Base-by-base conservation (phyloP, 306 rosid species). In the Malus domestica region DNA sequence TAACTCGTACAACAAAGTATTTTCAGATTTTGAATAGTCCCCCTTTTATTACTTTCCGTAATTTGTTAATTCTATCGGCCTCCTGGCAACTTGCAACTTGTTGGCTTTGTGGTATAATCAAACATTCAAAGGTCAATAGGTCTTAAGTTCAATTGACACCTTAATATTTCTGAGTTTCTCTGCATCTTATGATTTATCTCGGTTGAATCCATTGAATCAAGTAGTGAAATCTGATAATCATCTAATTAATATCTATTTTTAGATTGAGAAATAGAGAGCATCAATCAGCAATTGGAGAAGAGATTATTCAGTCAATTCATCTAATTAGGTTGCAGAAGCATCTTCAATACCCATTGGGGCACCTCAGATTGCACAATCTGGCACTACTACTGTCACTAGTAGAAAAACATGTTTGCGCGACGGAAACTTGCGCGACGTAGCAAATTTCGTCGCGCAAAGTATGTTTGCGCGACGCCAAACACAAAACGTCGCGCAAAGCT, bases 1-100 rank as follows among this genome's bases (percentile, higher is more conserved):
- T 12, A 42, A 77, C 35, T 59, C 59, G 30, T 46, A 6, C 70
- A 42, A 70, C 35, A 77, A 69, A 44, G 80, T 67, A 59, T 23
- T 54, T 23, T 52, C 35, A 30, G 19, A 8, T 22, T 72, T 38
- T 27, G 42, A 23, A 6, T 32, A 51, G 23, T 68, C 7, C 16
- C 20, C 20, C 29, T 23, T 51, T 22, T 51, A 30, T 54, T 6
- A n/a, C 4, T 14, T 68, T 14, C 23, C 19, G 10, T 25, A 61
- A 13, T 61, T 23, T 35, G 30, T 61, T 61, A 27, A 25, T 61
- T 61, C 10, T 61, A 8, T 23, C 45, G 3, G 45, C 45, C 12
- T 42, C 12, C 45, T 23, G 2, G 4, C 32, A 5, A n/a, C 29
- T 59, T n/a, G 45, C 32, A 13, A n/a, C 15, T 59, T n/a, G 45